Conservation (phyloP, 192 early-diverging fungal genomes). For the Diversispora eburnea region DNA sequence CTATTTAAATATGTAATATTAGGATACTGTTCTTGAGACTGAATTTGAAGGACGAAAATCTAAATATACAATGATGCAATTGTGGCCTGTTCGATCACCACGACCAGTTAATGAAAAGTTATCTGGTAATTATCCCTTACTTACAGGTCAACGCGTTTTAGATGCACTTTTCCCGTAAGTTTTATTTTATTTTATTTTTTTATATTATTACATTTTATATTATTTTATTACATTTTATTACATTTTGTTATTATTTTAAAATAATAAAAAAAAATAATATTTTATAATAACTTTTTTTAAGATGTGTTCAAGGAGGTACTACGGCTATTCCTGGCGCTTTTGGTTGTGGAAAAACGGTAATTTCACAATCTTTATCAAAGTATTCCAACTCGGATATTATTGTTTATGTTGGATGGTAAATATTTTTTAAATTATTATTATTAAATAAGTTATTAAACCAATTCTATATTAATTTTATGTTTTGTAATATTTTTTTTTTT, state of each 20-base stretch:
- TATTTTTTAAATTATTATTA: constrained; percentile 37
- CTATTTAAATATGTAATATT: neutral
- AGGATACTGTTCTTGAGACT: constrained; percentile 88
- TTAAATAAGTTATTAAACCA: neutral
- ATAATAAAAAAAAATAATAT: no score
- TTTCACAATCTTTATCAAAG: constrained; percentile 98
- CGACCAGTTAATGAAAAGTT: constrained; percentile 94
- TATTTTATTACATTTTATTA: neutral
- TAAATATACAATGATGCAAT: constrained; percentile 94
- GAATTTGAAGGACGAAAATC: constrained; percentile 96
- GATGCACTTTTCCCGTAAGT: constrained; percentile 95
- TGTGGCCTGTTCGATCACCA: constrained; percentile 96
- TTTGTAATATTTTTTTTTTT: constrained; percentile 25
- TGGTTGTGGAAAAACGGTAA: constrained; percentile 99
- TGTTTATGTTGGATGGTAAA: constrained; percentile 92
- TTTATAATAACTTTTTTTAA: constrained; percentile 18
- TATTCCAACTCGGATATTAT: constrained; percentile 99
- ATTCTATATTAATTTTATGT: neutral
- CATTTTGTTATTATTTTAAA: neutral
- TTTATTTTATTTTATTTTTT: neutral
- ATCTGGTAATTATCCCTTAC: constrained; percentile 88
- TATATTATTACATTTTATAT: neutral
- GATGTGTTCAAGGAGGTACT: constrained; percentile 98
- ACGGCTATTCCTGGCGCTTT: constrained; percentile 99
- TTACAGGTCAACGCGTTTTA: constrained; percentile 98